Conservation (phyloP, 169 alveolate genomes). For the Neospora caninum region DNA sequence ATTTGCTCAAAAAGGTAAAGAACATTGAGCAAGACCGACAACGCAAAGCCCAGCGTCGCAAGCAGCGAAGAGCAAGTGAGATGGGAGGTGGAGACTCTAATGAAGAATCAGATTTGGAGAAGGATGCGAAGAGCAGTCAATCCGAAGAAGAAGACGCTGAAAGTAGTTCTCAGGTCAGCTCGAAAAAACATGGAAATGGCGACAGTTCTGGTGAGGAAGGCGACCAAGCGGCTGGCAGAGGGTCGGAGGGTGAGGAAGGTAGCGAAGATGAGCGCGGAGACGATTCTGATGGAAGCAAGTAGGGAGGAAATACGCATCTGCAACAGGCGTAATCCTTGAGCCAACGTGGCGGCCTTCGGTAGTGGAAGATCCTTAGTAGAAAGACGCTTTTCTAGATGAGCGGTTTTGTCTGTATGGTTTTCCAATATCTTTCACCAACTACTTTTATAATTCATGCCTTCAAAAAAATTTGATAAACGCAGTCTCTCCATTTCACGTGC, state of each 20-base stretch:
- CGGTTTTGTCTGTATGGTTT: too few species aligned
- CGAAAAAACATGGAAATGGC: neutral
- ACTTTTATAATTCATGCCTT: too few species aligned
- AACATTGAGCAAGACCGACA: neutral
- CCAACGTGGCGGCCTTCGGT: too few species aligned
- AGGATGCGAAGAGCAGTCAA: constrained; percentile 17
- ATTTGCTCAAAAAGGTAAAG: constrained; percentile 4
- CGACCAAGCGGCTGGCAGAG: neutral
- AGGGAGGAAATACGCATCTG: too few species aligned
- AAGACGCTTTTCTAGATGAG: too few species aligned
- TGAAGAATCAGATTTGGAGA: constrained; percentile 2
- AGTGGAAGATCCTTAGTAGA: too few species aligned
- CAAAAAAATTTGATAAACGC: too few species aligned
- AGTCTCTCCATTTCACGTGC: too few species aligned
- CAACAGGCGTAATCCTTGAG: too few species aligned
- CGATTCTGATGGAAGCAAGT: neutral
- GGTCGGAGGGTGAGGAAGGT: neutral
- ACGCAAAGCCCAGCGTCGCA: neutral
- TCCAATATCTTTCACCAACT: too few species aligned
- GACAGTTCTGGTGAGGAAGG: neutral
- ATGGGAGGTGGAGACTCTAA: neutral
- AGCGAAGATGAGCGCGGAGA: neutral
- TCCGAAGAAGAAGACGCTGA: neutral
- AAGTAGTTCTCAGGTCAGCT: neutral
- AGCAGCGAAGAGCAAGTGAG: neutral